Evolutionary conservation across 169 alveolate genomes (phyloP).

Genomic region (Eimeria necatrix): DNA sequence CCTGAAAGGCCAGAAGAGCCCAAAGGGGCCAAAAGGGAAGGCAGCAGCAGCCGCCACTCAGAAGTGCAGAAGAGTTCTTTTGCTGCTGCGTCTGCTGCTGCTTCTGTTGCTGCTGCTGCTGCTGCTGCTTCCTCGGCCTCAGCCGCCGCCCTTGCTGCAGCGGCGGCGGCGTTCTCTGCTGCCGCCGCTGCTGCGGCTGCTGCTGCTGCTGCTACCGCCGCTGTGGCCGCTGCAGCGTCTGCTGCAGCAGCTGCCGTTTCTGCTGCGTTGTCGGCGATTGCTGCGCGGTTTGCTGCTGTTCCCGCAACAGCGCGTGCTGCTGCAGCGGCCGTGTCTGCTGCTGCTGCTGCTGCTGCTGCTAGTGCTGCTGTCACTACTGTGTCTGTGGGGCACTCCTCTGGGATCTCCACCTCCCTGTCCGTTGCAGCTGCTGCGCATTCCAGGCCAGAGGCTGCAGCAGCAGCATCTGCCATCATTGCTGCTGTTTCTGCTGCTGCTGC

Average conservation of each 20-base stretch:
- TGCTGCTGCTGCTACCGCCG: constrained; percentile 38
- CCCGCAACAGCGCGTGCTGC: constrained; percentile 43
- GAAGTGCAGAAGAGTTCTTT: constrained; percentile 7
- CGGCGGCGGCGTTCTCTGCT: neutral
- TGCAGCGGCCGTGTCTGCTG: constrained; percentile 49
- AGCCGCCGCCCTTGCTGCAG: constrained; percentile 11
- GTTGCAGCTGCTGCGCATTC: neutral
- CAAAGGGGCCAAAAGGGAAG: neutral
- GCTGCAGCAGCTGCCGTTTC: constrained; percentile 55
- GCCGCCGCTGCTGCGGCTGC: constrained; percentile 32
- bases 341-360: constrained; percentile 52
- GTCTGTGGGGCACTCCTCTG: neutral
- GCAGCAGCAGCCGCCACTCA: constrained; percentile 69
- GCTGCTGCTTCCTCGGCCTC: constrained; percentile 48
- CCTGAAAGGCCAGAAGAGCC: neutral
- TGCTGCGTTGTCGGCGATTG: constrained; percentile 5
- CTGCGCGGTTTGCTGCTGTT: constrained; percentile 1
- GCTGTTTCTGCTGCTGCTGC: constrained; percentile 68
- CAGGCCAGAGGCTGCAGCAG: neutral
- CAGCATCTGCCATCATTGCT: constrained; percentile 39
- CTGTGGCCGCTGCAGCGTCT: constrained; percentile 8
- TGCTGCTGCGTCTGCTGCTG: constrained; percentile 55
- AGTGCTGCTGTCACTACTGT: constrained; percentile 31
- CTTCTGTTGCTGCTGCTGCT: constrained; percentile 51
- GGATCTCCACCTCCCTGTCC: neutral